Conservation (phyloP, 2,329 filamentous ascomycete genomes). For the Trichoderma asperellum region DNA sequence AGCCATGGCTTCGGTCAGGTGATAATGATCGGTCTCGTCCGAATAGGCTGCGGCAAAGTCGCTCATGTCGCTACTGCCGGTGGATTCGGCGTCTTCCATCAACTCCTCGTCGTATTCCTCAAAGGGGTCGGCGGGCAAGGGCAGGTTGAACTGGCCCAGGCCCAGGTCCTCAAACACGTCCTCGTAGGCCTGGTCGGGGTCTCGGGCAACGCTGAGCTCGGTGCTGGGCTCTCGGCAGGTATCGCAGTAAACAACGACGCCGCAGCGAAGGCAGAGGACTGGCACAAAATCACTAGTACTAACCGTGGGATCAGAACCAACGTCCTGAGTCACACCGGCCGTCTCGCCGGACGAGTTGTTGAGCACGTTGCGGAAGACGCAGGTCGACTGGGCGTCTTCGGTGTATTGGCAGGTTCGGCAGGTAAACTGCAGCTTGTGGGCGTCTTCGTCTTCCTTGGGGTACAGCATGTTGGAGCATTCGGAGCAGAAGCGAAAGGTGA, state of each 20-base stretch:
- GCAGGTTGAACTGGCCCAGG: conserved; percentile 39
- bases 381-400: conserved; percentile 82
- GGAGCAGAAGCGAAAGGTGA: conserved; percentile 96
- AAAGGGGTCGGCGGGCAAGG: conserved; percentile 40
- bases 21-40: conserved; percentile 33
- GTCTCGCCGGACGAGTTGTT: conserved; percentile 92
- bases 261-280: conserved; percentile 53
- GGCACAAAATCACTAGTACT: conserved; percentile 57
- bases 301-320: conserved; percentile 98
- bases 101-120: conserved; percentile 47
- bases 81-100: conserved; percentile 36
- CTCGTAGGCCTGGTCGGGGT: conserved; percentile 29
- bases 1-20: conserved; percentile 34
- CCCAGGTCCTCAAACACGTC: conserved; percentile 34
- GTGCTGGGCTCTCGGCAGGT: conserved; percentile 42
- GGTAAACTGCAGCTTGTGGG: conserved; percentile 86
- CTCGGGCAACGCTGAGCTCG: conserved; percentile 33
- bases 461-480: conserved; percentile 99
- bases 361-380: conserved; percentile 94
- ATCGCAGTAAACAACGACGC: conserved; percentile 49
- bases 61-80: conserved; percentile 30
- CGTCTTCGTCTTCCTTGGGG: conserved; percentile 87
- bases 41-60: conserved; percentile 27
- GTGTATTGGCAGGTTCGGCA: conserved; percentile 95
- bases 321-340: conserved; percentile 95